A percentile compares a stretch with the other conserved stretches of the same genome.
These are phyloP conservation scores for Fusarium austroafricanum DNA, from an alignment of 2,329 filamentous ascomycete species.

Conservation along the genomic window DNA sequence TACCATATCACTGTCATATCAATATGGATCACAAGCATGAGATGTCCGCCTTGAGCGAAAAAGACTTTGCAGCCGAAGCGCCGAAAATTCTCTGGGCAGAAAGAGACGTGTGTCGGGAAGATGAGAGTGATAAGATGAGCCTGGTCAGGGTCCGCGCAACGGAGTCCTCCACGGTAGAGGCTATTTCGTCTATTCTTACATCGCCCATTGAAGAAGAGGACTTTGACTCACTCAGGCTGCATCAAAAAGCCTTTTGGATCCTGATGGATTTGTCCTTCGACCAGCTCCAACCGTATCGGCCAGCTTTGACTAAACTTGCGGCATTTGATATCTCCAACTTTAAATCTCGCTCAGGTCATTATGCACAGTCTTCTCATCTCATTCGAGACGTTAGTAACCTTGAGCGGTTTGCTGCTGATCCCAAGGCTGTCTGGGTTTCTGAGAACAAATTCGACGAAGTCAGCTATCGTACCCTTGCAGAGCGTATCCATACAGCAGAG, in stretches of 20 bases:
- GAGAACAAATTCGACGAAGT: slow-evolving; percentile 4
- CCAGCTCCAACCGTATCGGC: not conserved
- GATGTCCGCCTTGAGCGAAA: not conserved
- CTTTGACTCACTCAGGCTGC: not conserved
- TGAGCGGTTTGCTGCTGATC: not conserved
- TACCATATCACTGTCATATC: not conserved
- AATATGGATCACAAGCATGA: not conserved
- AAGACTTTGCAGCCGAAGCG: not conserved
- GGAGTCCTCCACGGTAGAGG: not conserved
- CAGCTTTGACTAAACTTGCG: not conserved
- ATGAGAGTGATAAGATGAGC: not conserved
- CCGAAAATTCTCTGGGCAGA: not conserved
- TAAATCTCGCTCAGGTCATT: not conserved
- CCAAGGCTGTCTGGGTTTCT: not conserved
- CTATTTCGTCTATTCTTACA: not conserved
- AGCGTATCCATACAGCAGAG: not conserved
- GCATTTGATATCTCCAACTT: not conserved
- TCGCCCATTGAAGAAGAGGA: not conserved
- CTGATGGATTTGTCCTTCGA: not conserved
- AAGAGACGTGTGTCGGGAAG: not conserved
- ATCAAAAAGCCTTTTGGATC: not conserved
- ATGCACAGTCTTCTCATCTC: not conserved
- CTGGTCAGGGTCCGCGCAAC: not conserved
- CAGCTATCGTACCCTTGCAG: not conserved
- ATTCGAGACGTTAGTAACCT: not conserved